Evolutionary conservation across 2,329 filamentous ascomycete species (phyloP), one percentile per base, ranked within the genome.

Genomic region (Penicillium sp.): DNA sequence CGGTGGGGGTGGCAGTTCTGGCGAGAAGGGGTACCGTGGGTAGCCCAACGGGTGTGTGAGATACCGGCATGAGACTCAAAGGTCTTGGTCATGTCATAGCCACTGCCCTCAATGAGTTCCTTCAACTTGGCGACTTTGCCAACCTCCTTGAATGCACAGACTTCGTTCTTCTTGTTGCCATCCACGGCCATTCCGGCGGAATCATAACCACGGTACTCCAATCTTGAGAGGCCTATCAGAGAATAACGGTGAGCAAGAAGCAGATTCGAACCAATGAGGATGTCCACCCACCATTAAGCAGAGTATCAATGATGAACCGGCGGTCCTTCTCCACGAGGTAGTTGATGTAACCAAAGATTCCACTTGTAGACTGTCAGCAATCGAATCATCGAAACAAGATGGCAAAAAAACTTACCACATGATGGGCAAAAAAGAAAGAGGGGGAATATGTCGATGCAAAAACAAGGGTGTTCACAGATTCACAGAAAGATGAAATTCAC

Each of bases 1-100:
- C 90, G 85, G 82, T 97, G 92, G 65, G 93, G 93, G 75, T 99
- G 93, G 85, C 93, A 99, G 82, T 99, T 99, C 71, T 87, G 68
- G 66, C 90, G 88, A 60, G 91, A 96, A 47, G 93, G 93, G 55
- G 89, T 85, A 49, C 93, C 93, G 79, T 99, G 93, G 64, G 93
- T 99, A 64, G 93, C 93, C 93, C 93, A 99, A 73, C 93, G 85
- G 58, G 93, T 99, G 85, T 99, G 93, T 72, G 93, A 89, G 78
- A 99, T 97, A 72, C 92, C 93, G 69, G 89, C 91, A 78, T 99
- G 93, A 68, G 91, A 96, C 75, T 97, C 93, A 72, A 96, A 97
- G 69, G 90, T 81, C 81, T 95, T 95, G 73, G 82, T 87, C 64
- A 90, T 79, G 75, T 99, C 88, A 75, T 90, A 81, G 67, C 89